Base-by-base conservation (phyloP, 352 stramenopile species). In the Globisporangium cylindrosporum region DNA sequence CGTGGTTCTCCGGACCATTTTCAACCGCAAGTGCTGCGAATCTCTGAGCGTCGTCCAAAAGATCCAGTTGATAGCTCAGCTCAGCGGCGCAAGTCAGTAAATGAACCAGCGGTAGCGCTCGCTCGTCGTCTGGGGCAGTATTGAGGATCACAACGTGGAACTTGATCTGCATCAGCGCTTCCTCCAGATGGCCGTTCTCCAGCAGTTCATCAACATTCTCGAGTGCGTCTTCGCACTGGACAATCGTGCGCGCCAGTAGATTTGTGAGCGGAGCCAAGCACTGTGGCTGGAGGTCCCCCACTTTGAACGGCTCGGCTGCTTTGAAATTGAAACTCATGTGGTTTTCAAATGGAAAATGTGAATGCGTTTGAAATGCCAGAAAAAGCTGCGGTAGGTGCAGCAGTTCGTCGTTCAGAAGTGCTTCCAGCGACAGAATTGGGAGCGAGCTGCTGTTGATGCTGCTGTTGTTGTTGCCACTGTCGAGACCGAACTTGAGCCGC, bases 331-430 rank as follows among this genome's bases (percentile, higher is more conserved):
- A 81, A 29, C 69, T 68, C 65, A 76, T 75, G 34, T 67, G 63
- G 7, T 79, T 73, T 4, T 27, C 51, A 25, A 86, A 76, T 1
- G 20, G 34, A 20, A 80, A 43, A 1, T 67, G 62, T 0, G 70
- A 73, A 22, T 90, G 82, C 41, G 67, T 68, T 64, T 88, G 75
- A 1, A 91, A 60, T 0, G 77, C 75, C 18, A 78, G 72, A 9
- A 89, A 78, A 2, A 93, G 61, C 64, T 90, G 84, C 1, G 81
- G 82, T 25, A 76, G 69, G 43, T 92, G 78, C 9, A 90, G 9
- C 1, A 81, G 43, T 3, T 81, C 76, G 10, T 84, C 80, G 14
- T 62, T 77, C n/a, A 75, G 36, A 29, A 89, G 67, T 0, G 64
- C 62, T 10, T 84, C 71, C 20, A 85, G 38, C 7, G 38, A 20